Conservation (phyloP, 2,329 filamentous ascomycete species). For the Byssothecium circinans region DNA sequence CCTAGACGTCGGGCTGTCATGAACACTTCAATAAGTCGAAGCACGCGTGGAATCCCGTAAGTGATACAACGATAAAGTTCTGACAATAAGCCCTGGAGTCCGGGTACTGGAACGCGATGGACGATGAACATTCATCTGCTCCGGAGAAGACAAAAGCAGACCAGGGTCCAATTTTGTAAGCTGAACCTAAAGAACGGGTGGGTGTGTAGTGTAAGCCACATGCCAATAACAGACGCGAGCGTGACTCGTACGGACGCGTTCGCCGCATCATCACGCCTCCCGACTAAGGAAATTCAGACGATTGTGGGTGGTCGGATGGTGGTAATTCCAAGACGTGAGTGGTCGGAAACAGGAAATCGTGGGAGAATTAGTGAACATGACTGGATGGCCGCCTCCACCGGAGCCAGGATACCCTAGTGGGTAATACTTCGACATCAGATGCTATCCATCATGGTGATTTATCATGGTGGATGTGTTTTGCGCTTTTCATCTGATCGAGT, state of each 20-base stretch:
- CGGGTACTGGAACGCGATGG: slow-evolving; percentile 22
- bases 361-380: slow-evolving; percentile 5
- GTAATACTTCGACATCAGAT: neutral
- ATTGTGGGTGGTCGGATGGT: slow-evolving; percentile 1
- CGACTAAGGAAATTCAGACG: slow-evolving; percentile 3
- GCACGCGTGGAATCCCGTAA: slow-evolving; percentile 9
- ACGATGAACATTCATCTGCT: slow-evolving; percentile 11
- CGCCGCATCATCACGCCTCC: slow-evolving; percentile 6
- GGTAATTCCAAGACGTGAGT: slow-evolving; percentile 3
- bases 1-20: too few relatives aligned
- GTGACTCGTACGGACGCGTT: slow-evolving; percentile 1
- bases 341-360: slow-evolving; percentile 6
- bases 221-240: slow-evolving; percentile 4
- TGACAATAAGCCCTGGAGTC: slow-evolving; percentile 23
- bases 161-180: slow-evolving; percentile 16
- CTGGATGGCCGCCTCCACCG: slow-evolving; percentile 1
- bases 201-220: slow-evolving; percentile 14
- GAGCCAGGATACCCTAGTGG: neutral
- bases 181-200: slow-evolving; percentile 8
- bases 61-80: slow-evolving; percentile 31
- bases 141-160: slow-evolving; percentile 2
- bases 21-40: neutral
- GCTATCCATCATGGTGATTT: slow-evolving; percentile 7
- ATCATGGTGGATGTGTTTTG: slow-evolving; percentile 10
- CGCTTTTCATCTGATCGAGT: slow-evolving; percentile 17